Evolutionary conservation across 1,284 basidiomycete genomes (phyloP), one percentile per base, ranked within the genome.

Genomic region (Tylopilus orsonianus): DNA sequence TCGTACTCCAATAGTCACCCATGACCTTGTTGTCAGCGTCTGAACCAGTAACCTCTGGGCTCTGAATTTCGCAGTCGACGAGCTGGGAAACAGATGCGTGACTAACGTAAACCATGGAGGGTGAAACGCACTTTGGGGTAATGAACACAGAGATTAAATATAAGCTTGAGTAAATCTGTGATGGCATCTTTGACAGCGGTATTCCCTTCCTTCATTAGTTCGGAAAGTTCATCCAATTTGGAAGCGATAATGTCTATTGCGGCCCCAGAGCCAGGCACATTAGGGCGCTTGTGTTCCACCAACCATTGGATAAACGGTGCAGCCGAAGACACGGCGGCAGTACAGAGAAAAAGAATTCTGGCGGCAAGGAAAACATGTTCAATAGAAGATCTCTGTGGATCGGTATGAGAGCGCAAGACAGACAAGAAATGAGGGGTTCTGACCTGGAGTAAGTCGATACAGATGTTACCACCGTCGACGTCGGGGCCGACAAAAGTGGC

Each of bases 61-160:
- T 69, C 56, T 77, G 77, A 16, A 71, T 59, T 55, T 79, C 75
- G 23, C 73, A 66, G 61, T 77, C 79, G 39, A 71, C 67, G 54
- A 78, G 63, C 73, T 78, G 34, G n/a, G 19, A 46, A 40, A 38
- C 14, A 10, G 27, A 44, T 43, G 4, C 39, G 41, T 49, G n/a
- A 32, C 6, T 0, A 37, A 26, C 3, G 7, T 13, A 8, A 26
- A 1, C 1, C 12, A 32, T 20, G 13, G 12, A 32, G 34, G 4
- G 49, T 26, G 14, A 8, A 1, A 60, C 67, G 32, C 22, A 77
- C 79, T 67, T 76, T 79, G 0, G 81, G 80, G 60, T 83, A 92
- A 61, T 90, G 85, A 39, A 83, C 66, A 45, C 87, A 74, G 30
- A 91, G 61, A 59, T 92, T 91, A 67, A 90, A 92, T 7, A 77